These are phyloP conservation scores for Shiraia sp. DNA, from an alignment of 2,329 filamentous ascomycete species.

Conservation along the genomic window DNA sequence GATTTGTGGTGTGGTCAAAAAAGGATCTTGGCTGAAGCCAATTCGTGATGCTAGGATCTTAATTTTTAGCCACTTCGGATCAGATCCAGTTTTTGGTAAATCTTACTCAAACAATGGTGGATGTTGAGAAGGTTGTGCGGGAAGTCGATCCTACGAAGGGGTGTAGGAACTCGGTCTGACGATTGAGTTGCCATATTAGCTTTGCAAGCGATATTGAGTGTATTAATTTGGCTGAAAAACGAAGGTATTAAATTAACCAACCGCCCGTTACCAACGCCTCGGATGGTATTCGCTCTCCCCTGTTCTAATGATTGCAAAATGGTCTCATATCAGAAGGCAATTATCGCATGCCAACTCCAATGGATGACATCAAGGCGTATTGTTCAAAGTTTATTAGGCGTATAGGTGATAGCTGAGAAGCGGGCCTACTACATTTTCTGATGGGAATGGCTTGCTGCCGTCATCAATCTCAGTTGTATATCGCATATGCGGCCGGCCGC, in stretches of 20 bases:
- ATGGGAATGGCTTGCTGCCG: neutral
- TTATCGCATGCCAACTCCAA: too few species aligned
- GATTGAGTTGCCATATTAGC: conserved; percentile 15
- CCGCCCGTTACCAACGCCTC: conserved; percentile 18
- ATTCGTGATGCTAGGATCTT: too few species aligned
- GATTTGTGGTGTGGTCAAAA: neutral
- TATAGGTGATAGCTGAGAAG: too few species aligned
- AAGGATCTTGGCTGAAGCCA: conserved; percentile 11
- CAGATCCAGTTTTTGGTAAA: too few species aligned
- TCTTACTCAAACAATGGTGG: conserved; percentile 3
- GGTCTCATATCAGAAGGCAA: too few species aligned
- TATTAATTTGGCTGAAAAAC: conserved; percentile 2
- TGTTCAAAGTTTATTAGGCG: too few species aligned
- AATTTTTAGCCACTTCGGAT: too few species aligned
- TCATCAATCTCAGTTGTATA: neutral
- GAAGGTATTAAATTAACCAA: conserved; percentile 21
- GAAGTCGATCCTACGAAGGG: conserved; percentile 3
- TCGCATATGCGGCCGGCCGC: conserved; percentile 10
- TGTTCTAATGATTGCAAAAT: too few species aligned
- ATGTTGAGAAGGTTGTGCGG: conserved; percentile 2
- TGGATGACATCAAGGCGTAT: too few species aligned
- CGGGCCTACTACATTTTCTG: neutral
- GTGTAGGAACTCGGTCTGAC: conserved; percentile 2
- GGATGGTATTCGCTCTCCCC: conserved; percentile 3
- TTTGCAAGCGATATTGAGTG: conserved; percentile 11